Conservation (phyloP, 2,329 filamentous ascomycete genomes). For the Fusarium scirpi region DNA sequence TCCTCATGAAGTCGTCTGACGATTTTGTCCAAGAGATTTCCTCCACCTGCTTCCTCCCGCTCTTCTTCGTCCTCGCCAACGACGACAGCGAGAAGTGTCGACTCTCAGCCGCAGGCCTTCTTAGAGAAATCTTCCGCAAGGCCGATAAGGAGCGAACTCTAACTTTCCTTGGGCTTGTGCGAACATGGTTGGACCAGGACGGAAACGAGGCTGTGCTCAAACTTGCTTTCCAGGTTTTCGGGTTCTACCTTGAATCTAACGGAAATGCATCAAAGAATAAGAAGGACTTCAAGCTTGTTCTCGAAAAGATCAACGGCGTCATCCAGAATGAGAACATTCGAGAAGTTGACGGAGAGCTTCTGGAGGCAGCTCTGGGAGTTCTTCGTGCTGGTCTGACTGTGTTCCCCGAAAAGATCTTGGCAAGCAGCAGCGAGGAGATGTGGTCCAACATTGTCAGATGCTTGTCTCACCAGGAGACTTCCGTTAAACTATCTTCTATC, state of each 20-base stretch:
- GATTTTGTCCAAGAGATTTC: conserved; percentile 86
- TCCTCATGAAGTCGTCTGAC: conserved; percentile 87
- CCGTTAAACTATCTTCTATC: conserved; percentile 82
- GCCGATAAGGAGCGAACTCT: conserved; percentile 78
- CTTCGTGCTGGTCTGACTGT: conserved; percentile 75
- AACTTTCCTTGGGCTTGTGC: conserved; percentile 77
- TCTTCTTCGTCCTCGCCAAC: conserved; percentile 87
- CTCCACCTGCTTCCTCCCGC: conserved; percentile 83
- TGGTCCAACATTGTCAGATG: conserved; percentile 78
- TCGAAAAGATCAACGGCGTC: conserved; percentile 65
- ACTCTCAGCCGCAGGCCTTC: conserved; percentile 80
- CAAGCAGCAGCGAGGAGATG: conserved; percentile 68
- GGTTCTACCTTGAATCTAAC: conserved; percentile 81
- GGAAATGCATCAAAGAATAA: conserved; percentile 69
- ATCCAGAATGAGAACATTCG: conserved; percentile 66
- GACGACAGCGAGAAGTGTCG: conserved; percentile 90
- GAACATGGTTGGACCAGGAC: conserved; percentile 80
- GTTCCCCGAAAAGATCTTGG: conserved; percentile 73
- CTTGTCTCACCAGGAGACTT: conserved; percentile 77
- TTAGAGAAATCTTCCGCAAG: conserved; percentile 84
- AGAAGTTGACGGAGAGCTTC: conserved; percentile 74
- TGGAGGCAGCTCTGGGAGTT: conserved; percentile 79
- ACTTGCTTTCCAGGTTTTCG: conserved; percentile 83
- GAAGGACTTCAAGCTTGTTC: conserved; percentile 75
- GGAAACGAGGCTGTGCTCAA: conserved; percentile 77